Percentiles rank a stretch among this genome's conserved stretches.
phyloP scores from a whole-genome alignment of 2,329 filamentous ascomycete genomes.

The Aulographum hederae region DNA sequence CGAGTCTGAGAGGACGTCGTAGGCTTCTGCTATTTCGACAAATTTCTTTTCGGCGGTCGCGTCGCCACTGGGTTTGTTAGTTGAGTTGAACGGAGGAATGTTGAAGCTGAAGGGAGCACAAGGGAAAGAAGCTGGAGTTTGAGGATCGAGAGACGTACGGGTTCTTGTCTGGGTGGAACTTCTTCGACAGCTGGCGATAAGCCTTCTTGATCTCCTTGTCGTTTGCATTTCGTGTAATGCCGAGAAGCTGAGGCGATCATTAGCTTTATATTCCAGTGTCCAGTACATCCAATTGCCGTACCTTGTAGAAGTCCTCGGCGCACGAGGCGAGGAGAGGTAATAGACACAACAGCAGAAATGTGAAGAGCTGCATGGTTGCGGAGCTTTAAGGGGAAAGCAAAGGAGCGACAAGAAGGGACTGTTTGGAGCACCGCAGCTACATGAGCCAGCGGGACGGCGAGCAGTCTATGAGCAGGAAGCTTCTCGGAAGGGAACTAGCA shows the following conservation, averaged over 20 bases:
- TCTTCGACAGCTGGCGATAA: slow-evolving; percentile 83
- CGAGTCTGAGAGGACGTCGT: slow-evolving; percentile 70
- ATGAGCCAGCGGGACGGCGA: too few species aligned
- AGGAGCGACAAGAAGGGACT: too few species aligned
- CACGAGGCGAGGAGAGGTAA: slow-evolving; percentile 23
- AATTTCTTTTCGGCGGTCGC: slow-evolving; percentile 74
- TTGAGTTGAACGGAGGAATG: slow-evolving; percentile 1
- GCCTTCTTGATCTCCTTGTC: slow-evolving; percentile 87
- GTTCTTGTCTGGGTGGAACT: slow-evolving; percentile 96
- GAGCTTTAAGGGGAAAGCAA: too few species aligned
- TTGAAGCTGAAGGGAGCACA: not conserved
- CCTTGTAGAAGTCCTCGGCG: slow-evolving; percentile 64
- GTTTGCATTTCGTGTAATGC: slow-evolving; percentile 57
- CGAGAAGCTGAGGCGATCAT: slow-evolving; percentile 44
- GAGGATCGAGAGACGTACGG: slow-evolving; percentile 41
- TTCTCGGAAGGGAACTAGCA: too few species aligned
- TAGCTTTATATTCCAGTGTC: slow-evolving; percentile 2
- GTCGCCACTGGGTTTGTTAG: slow-evolving; percentile 60
- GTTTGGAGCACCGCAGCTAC: too few species aligned
- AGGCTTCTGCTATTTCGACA: slow-evolving; percentile 84
- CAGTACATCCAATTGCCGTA: slow-evolving; percentile 15
- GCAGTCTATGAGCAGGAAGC: too few species aligned
- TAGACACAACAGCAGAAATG: slow-evolving; percentile 22
- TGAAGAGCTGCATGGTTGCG: slow-evolving; percentile 26
- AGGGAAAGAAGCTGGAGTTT: slow-evolving; percentile 2